These are phyloP conservation scores for Stylosanthes scabra DNA, from an alignment of 331 rosid species.

Conservation along the genomic window DNA sequence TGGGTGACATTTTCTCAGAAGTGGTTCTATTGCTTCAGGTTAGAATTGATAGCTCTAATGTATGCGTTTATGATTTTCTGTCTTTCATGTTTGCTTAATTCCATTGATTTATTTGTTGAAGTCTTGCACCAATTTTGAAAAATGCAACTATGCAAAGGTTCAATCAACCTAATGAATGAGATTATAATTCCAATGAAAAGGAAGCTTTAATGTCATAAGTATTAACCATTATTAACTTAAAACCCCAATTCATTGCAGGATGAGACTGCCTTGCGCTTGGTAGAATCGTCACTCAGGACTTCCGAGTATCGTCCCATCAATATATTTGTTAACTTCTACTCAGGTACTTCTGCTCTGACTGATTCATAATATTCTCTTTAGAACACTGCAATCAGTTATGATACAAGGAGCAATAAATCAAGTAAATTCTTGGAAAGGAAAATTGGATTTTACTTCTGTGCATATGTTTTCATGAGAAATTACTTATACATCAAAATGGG, in stretches of 20 bases:
- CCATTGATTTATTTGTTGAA: not conserved
- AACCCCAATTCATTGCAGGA: slow-evolving; percentile 59
- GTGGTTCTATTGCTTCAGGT: slow-evolving; percentile 91
- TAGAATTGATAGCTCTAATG: slow-evolving; percentile 25
- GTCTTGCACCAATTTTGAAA: not conserved
- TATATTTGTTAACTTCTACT: slow-evolving; percentile 80
- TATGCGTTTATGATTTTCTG: slow-evolving; percentile 1
- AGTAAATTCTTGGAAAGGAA: slow-evolving; percentile 13
- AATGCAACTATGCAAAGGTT: not conserved
- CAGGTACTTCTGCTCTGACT: slow-evolving; percentile 58
- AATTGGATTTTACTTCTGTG: slow-evolving; percentile 8
- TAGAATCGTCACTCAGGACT: slow-evolving; percentile 68
- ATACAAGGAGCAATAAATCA: not conserved
- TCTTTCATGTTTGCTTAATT: slow-evolving; percentile 10
- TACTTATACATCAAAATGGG: slow-evolving; percentile 15
- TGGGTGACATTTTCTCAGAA: slow-evolving; percentile 92
- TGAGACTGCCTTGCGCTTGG: slow-evolving; percentile 86
- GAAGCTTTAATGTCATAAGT: not conserved
- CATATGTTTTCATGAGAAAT: not conserved
- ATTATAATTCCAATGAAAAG: not conserved
- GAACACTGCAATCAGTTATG: too few species aligned
- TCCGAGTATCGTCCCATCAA: slow-evolving; percentile 88
- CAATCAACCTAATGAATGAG: slow-evolving; percentile 29
- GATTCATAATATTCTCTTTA: not conserved
- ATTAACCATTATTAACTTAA: slow-evolving; percentile 14